Conservation (phyloP, 2,329 filamentous ascomycete species). For the Microsporum ferrugineum region DNA sequence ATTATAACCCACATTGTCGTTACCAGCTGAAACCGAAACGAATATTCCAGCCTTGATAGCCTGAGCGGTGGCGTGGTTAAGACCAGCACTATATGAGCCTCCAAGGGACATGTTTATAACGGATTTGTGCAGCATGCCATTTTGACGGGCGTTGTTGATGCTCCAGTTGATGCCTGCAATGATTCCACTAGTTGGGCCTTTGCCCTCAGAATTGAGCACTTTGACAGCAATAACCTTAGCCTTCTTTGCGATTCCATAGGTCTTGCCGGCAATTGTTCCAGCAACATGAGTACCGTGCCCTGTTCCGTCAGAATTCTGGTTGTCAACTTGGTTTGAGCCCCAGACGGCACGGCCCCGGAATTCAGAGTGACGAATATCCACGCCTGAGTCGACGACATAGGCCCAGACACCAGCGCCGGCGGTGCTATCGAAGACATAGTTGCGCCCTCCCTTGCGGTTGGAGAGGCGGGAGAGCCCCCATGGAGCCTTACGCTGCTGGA, state of each 20-base stretch:
- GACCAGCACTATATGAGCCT: constrained; percentile 24
- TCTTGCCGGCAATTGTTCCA: constrained; percentile 25
- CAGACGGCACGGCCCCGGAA: constrained; percentile 27
- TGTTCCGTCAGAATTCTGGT: constrained; percentile 15
- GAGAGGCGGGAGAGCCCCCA: constrained; percentile 29
- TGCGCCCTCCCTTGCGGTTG: constrained; percentile 8
- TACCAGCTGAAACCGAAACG: constrained; percentile 32
- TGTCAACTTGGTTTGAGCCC: constrained; percentile 23
- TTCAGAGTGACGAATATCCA: constrained; percentile 23
- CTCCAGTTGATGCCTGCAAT: constrained; percentile 40
- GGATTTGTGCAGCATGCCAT: constrained; percentile 20
- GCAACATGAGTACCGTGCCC: constrained; percentile 32
- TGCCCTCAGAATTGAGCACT: constrained; percentile 36
- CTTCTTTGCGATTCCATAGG: constrained; percentile 30
- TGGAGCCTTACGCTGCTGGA: constrained; percentile 18
- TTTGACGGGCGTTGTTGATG: constrained; percentile 22
- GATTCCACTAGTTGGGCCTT: constrained; percentile 35
- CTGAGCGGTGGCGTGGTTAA: constrained; percentile 30
- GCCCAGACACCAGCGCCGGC: constrained; percentile 25
- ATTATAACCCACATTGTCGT: constrained; percentile 20
- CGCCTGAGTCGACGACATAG: constrained; percentile 30
- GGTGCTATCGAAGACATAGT: constrained; percentile 27
- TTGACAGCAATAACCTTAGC: constrained; percentile 37
- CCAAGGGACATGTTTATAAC: constrained; percentile 29
- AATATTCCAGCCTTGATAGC: constrained; percentile 29